phyloP scores from a whole-genome alignment of 345 rosid genomes.

The thale cress (Arabidopsis thaliana) region TAIR10.1 NC_003074.8:4627001-4627500 shows the following conservation, averaged over 20 bases:
- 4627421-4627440: slow-evolving; percentile 85
- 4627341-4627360: slow-evolving; percentile 48
- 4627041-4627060: slow-evolving; percentile 64
- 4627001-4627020: slow-evolving; percentile 57
- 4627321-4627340: slow-evolving; percentile 54
- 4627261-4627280: background rate
- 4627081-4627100: slow-evolving; percentile 57
- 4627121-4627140: slow-evolving; percentile 60
- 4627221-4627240: slow-evolving; percentile 36
- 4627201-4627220: slow-evolving; percentile 56
- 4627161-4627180: slow-evolving; percentile 52
- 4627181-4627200: slow-evolving; percentile 51
- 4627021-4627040: slow-evolving; percentile 62
- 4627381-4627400: slow-evolving; percentile 83
- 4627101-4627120: slow-evolving; percentile 52
- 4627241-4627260: background rate
- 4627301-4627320: slow-evolving; percentile 58
- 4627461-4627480: slow-evolving; percentile 52
- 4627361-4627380: slow-evolving; percentile 59
- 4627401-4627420: slow-evolving; percentile 71
- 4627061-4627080: slow-evolving; percentile 57
- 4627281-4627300: slow-evolving; percentile 44
- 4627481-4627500: slow-evolving; percentile 63
- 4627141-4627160: slow-evolving; percentile 54
- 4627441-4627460: slow-evolving; percentile 83